Conservation (phyloP, 352 stramenopile genomes). For the Phytophthora nicotianae region DNA sequence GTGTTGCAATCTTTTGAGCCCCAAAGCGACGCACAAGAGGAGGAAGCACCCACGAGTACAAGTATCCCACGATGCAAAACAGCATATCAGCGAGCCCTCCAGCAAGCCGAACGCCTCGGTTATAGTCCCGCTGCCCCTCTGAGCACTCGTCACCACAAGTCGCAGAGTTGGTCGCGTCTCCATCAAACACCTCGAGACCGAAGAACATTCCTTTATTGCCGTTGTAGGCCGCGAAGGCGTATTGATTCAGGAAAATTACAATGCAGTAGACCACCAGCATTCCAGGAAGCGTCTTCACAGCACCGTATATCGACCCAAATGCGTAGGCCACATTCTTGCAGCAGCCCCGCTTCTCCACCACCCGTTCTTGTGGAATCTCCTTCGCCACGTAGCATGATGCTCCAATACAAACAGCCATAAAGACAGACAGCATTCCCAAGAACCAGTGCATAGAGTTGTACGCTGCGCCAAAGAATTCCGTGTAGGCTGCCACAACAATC, state of each 20-base stretch:
- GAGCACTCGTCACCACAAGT: constrained; percentile 47
- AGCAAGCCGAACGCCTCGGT: constrained; percentile 44
- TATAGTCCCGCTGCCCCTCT: constrained; percentile 46
- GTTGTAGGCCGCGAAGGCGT: constrained; percentile 63
- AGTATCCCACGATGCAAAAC: constrained; percentile 46
- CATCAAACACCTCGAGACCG: constrained; percentile 52
- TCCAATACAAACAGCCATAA: constrained; percentile 40
- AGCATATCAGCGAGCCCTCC: constrained; percentile 50
- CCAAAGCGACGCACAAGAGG: constrained; percentile 42
- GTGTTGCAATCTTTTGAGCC: constrained; percentile 39
- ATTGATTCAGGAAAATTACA: constrained; percentile 56
- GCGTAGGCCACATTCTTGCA: constrained; percentile 28
- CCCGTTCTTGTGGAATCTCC: constrained; percentile 31
- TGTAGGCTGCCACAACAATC: constrained; percentile 57
- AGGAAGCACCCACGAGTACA: constrained; percentile 53
- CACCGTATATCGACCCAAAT: constrained; percentile 36
- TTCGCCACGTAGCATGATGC: constrained; percentile 38
- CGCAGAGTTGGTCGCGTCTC: constrained; percentile 30
- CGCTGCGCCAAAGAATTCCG: constrained; percentile 50
- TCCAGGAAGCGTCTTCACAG: constrained; percentile 29
- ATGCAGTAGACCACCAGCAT: constrained; percentile 33
- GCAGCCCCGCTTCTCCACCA: constrained; percentile 15
- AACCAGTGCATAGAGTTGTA: constrained; percentile 57
- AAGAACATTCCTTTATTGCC: constrained; percentile 72
- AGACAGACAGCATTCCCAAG: constrained; percentile 53